Evolutionary conservation across 139 green algal species (phyloP), one percentile per base, ranked within the genome.

Genomic region (Raphidocelis subcapitata): DNA sequence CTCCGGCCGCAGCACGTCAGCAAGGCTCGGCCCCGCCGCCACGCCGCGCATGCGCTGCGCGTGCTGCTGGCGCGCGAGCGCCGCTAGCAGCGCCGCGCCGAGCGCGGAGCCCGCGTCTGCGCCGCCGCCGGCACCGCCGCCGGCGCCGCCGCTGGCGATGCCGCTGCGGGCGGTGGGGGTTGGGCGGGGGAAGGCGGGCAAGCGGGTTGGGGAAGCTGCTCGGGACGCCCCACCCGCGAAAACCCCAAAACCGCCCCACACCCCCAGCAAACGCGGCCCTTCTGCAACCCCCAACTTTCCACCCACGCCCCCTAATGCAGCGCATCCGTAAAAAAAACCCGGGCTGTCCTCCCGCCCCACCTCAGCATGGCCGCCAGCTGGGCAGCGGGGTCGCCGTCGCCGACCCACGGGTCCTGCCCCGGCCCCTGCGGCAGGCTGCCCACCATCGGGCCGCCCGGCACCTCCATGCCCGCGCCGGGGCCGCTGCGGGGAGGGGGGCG

Each of bases 1-100:
- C 52, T 94, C 88, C 18, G 88, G 80, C 57, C 64, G 69, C 36
- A 93, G 60, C 41, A 94, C 83, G 24, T 93, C 82, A 3, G 41
- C 41, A 73, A 92, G 79, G 59, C 64, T 55, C 18, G 87, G 86
- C 2, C 86, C 87, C 20, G 56, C 32, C 8, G 71, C 71, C 10
- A 56, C 61, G 18, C 32, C n/a, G n/a, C 16, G 0, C 24, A 29
- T 12, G 29, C 44, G 59, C 65, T 60, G 57, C 49, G 31, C 61
- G 24, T 16, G 66, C 66, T 26, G 78, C 71, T 44, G 78, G 29
- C 69, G 70, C 10, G 70, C 70, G 55, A 54, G 52, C 31, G 47
- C 73, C 66, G 37, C n/a, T 26, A 77, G 47, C 28, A 78, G 51
- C 1, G 62, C 72, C 20, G 62, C 52, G 32, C 47, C 72, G 0